A percentile compares a stretch with the other conserved stretches of the same genome.
Evolutionary conservation across 352 stramenopile species (phyloP).

Genomic region (Poterioochromonas sp.): DNA sequence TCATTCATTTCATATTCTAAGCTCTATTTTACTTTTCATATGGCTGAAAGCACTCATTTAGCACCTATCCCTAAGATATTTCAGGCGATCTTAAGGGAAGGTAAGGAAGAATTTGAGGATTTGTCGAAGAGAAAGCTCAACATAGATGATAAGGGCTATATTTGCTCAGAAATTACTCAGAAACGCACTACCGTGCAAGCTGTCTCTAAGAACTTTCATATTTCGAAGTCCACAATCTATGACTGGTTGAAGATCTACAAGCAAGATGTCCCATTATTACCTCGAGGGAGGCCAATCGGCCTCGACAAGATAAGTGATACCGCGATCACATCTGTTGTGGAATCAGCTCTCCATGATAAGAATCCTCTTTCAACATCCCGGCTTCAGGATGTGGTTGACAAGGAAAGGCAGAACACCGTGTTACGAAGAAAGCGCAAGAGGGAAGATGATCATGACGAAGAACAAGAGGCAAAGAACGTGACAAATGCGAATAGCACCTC

Average conservation of each 20-base stretch:
- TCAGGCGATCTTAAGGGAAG: slow-evolving; percentile 10
- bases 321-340: slow-evolving; percentile 8
- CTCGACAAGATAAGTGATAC: slow-evolving; percentile 13
- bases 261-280: slow-evolving; percentile 13
- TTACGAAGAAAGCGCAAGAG: slow-evolving; percentile 11
- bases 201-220: slow-evolving; percentile 15
- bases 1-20: no score
- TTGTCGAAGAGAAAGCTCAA: slow-evolving; percentile 13
- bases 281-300: slow-evolving; percentile 4
- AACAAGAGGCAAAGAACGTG: slow-evolving; percentile 11
- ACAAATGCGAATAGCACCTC: slow-evolving; percentile 11
- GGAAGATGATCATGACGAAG: slow-evolving; percentile 11
- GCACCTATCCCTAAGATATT: slow-evolving; percentile 13
- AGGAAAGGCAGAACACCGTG: slow-evolving; percentile 8
- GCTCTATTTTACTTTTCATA: no score
- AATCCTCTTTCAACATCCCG: slow-evolving; percentile 11
- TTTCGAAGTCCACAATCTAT: slow-evolving; percentile 14
- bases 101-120: slow-evolving; percentile 14
- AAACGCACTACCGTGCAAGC: slow-evolving; percentile 8
- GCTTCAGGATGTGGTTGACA: slow-evolving; percentile 10
- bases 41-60: slow-evolving; percentile 13
- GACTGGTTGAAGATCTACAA: slow-evolving; percentile 13
- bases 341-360: slow-evolving; percentile 13
- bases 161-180: slow-evolving; percentile 14
- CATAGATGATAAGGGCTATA: slow-evolving; percentile 14